Evolutionary conservation across 257 asterid species (phyloP).

Genomic region (Solanum neorickii): DNA sequence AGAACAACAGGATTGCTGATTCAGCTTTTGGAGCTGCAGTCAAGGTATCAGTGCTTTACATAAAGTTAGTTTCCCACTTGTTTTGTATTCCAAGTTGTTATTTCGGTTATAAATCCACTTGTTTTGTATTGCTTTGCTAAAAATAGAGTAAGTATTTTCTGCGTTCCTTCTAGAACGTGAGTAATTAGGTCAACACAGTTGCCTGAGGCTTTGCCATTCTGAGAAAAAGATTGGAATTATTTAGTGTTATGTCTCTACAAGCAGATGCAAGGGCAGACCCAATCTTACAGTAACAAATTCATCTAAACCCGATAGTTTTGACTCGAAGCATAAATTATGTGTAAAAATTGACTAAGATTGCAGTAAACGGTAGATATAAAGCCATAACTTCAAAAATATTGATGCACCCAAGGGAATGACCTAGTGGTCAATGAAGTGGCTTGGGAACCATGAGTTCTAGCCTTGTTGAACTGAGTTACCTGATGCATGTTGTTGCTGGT

Average conservation of each 20-base stretch:
- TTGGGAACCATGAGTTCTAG: background rate
- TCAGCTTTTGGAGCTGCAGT: constrained; percentile 94
- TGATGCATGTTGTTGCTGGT: background rate
- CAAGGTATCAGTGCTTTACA: constrained; percentile 36
- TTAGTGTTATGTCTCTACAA: background rate
- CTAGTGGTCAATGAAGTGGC: background rate
- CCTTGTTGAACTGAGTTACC: background rate
- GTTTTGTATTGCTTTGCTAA: background rate
- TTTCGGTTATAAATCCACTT: background rate
- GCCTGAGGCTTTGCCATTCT: background rate
- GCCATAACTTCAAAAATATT: background rate
- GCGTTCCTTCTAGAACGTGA: background rate
- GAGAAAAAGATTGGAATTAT: background rate
- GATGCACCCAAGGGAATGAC: background rate
- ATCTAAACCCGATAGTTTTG: background rate
- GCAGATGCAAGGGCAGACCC: background rate
- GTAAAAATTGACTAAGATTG: background rate
- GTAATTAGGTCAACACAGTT: background rate
- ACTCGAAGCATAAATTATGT: background rate
- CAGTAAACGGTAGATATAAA: background rate
- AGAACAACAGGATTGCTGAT: constrained; percentile 68
- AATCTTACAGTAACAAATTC: background rate
- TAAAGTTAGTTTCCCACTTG: background rate
- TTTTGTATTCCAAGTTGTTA: background rate
- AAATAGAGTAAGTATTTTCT: background rate